Evolutionary conservation across 306 rosid species (phyloP).

Genomic region (Erythrophleum fordii): DNA sequence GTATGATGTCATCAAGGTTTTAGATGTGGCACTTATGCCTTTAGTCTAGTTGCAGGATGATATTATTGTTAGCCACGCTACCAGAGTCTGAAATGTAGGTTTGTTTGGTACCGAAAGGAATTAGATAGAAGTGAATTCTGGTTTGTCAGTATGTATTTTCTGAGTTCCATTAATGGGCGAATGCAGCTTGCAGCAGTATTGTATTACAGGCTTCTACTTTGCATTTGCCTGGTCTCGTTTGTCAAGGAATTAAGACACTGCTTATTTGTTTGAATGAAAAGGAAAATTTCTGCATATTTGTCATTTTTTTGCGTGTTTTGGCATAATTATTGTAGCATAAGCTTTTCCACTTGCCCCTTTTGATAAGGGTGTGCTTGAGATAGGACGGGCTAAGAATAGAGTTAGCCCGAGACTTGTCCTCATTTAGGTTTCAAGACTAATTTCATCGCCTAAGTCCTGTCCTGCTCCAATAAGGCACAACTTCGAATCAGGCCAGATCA

Average conservation of each 20-base stretch:
- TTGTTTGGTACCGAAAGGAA: constrained; percentile 32
- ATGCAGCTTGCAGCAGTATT: constrained; percentile 50
- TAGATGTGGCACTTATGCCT: constrained; percentile 39
- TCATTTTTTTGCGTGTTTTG: background rate
- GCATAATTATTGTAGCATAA: background rate
- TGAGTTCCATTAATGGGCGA: constrained; percentile 37
- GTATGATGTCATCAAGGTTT: constrained; percentile 46
- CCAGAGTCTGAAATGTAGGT: constrained; percentile 42
- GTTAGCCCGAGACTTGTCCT: too few relatives aligned
- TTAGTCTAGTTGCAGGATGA: constrained; percentile 35
- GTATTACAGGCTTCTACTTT: constrained; percentile 39
- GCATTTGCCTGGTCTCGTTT: constrained; percentile 41
- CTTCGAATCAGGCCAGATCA: too few relatives aligned
- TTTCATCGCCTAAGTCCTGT: too few relatives aligned
- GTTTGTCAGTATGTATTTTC: constrained; percentile 48
- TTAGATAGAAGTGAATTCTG: constrained; percentile 45
- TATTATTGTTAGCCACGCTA: constrained; percentile 27
- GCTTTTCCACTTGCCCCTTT: background rate
- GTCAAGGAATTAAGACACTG: constrained; percentile 39
- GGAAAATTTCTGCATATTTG: background rate
- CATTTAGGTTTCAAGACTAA: too few relatives aligned
- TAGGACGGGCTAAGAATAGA: too few relatives aligned
- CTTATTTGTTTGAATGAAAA: constrained; percentile 39
- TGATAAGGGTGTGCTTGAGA: too few relatives aligned
- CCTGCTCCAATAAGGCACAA: too few relatives aligned